These are phyloP conservation scores for Fusarium pseudoanthophilum DNA, from an alignment of 2,329 filamentous ascomycete species.

Conservation along the genomic window DNA sequence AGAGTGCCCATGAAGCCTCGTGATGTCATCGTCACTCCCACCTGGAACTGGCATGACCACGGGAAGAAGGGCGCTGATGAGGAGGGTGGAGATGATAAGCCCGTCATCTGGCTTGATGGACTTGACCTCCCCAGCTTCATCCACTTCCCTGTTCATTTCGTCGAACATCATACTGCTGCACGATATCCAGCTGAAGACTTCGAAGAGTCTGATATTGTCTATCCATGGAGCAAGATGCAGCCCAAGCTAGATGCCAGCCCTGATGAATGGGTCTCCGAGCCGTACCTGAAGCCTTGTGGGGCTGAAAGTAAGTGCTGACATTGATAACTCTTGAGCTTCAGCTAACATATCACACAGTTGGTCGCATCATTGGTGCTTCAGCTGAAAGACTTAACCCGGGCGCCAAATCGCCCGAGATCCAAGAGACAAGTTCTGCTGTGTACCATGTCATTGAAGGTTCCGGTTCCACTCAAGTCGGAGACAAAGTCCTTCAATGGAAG, in stretches of 20 bases:
- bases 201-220: conserved; percentile 58
- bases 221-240: conserved; percentile 61
- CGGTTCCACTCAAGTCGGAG: conserved; percentile 54
- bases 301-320: conserved; percentile 41
- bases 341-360: neutral
- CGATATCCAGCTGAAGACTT: conserved; percentile 59
- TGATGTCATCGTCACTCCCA: conserved; percentile 67
- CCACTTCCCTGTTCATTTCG: conserved; percentile 64
- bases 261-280: conserved; percentile 7
- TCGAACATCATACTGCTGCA: conserved; percentile 58
- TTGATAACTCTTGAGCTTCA: neutral
- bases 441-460: conserved; percentile 63
- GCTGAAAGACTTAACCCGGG: conserved; percentile 57
- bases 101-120: conserved; percentile 68
- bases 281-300: conserved; percentile 49
- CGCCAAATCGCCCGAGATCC: conserved; percentile 49
- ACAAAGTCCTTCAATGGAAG: conserved; percentile 54
- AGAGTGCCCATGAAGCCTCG: conserved; percentile 61
- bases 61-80: conserved; percentile 62
- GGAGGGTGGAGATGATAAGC: conserved; percentile 39
- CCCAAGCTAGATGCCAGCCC: conserved; percentile 49
- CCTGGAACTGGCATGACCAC: conserved; percentile 70
- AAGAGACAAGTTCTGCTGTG: conserved; percentile 63
- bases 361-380: conserved; percentile 58
- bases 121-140: conserved; percentile 63